A percentile compares a stretch with the other conserved stretches of the same genome.
These are phyloP conservation scores for Lasiosphaeria ovina DNA, from an alignment of 495 filamentous ascomycete genomes.

Conservation along the genomic window DNA sequence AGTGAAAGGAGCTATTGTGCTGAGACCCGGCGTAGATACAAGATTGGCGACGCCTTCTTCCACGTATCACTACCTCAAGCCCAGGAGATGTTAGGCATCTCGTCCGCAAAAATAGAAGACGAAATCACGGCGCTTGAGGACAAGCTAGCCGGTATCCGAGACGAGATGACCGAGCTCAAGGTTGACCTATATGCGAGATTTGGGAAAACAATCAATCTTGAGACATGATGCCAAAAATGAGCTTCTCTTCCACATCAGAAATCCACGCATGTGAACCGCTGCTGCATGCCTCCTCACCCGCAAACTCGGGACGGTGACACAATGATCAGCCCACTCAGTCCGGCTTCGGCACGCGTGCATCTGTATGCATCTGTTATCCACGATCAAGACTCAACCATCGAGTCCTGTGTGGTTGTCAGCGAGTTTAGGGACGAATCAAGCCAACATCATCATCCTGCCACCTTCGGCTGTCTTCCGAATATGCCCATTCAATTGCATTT, in stretches of 20 bases:
- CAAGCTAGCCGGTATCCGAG: constrained; percentile 66
- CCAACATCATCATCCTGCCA: too few species aligned
- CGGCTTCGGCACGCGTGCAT: too few species aligned
- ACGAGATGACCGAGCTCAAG: constrained; percentile 86
- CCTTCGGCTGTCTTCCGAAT: too few species aligned
- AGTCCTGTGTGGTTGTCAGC: too few species aligned
- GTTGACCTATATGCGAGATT: constrained; percentile 90
- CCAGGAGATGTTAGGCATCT: constrained; percentile 73
- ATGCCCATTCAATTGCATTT: too few species aligned
- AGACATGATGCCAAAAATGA: constrained; percentile 57
- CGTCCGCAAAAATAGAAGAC: constrained; percentile 67
- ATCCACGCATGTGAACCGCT: neutral
- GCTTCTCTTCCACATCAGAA: neutral
- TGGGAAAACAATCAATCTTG: constrained; percentile 91
- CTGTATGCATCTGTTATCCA: too few species aligned
- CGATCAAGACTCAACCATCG: too few species aligned
- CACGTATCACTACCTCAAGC: constrained; percentile 79
- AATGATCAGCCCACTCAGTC: too few species aligned
- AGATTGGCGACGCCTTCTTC: constrained; percentile 94
- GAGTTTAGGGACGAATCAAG: too few species aligned
- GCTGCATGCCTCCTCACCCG: neutral
- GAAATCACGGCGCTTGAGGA: constrained; percentile 77
- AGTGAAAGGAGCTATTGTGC: neutral
- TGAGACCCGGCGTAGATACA: constrained; percentile 63
- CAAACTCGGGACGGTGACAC: too few species aligned